Evolutionary conservation across 495 filamentous ascomycete genomes (phyloP).

Genomic region (Xylaria venustula): DNA sequence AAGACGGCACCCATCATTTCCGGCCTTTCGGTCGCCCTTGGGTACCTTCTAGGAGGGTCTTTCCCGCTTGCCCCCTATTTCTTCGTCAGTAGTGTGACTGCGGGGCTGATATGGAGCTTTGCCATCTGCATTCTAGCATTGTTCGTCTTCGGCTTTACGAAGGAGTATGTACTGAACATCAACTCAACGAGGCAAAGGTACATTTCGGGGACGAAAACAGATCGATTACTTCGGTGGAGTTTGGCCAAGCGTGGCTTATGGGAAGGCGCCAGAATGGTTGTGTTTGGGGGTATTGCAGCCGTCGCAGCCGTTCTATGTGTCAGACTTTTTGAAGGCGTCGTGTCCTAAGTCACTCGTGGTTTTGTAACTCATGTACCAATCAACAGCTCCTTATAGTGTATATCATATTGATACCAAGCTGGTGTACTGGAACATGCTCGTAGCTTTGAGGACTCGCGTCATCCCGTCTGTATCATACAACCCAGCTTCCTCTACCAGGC

Average conservation of each 20-base stretch:
- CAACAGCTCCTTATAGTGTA: slow-evolving; percentile 2
- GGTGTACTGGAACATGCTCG: background rate
- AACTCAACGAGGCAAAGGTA: slow-evolving; percentile 32
- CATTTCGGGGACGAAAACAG: slow-evolving; percentile 19
- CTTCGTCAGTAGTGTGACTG: slow-evolving; percentile 59
- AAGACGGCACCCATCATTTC: slow-evolving; percentile 31
- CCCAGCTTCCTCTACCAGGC: background rate
- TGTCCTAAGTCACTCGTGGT: slow-evolving; percentile 15
- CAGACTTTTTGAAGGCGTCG: slow-evolving; percentile 48
- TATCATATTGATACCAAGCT: background rate
- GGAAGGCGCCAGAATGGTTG: slow-evolving; percentile 63
- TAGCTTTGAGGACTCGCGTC: background rate
- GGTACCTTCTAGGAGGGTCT: slow-evolving; percentile 73
- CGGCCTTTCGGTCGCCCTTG: slow-evolving; percentile 59
- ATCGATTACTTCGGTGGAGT: slow-evolving; percentile 26
- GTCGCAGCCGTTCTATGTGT: slow-evolving; percentile 65
- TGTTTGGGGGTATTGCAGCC: slow-evolving; percentile 64
- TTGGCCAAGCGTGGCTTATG: slow-evolving; percentile 21
- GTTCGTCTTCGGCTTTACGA: slow-evolving; percentile 71
- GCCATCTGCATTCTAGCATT: slow-evolving; percentile 66
- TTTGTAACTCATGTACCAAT: background rate
- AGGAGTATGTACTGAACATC: slow-evolving; percentile 56
- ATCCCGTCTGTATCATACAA: background rate
- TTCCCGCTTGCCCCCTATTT: slow-evolving; percentile 77
- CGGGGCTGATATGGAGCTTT: slow-evolving; percentile 68